phyloP scores from a whole-genome alignment of 2,329 filamentous ascomycete genomes.

The Alternaria longipes region DNA sequence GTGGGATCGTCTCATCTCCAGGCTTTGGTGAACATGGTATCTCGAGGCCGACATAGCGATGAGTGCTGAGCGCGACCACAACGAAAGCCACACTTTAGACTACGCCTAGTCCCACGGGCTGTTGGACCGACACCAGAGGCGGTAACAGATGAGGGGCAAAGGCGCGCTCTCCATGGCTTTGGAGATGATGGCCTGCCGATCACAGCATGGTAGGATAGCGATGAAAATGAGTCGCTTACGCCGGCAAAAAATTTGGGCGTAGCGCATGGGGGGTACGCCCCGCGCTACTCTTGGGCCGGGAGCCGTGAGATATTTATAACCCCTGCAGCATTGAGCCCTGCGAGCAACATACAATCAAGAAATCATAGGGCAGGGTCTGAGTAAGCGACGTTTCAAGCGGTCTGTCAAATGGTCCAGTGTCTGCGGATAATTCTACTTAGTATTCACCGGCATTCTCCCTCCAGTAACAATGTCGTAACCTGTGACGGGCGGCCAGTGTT shows the following conservation, averaged over 20 bases:
- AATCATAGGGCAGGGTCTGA: conserved; percentile 8
- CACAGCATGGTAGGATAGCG: conserved; percentile 28
- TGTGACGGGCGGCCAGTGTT: conserved; percentile 5
- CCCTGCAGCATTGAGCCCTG: conserved; percentile 7
- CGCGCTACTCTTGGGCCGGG: conserved; percentile 21
- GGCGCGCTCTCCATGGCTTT: conserved; percentile 33
- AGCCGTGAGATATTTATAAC: conserved; percentile 17
- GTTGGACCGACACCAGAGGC: conserved; percentile 45
- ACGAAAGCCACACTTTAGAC: conserved; percentile 17
- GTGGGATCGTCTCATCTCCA: conserved; percentile 18
- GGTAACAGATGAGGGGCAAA: conserved; percentile 33
- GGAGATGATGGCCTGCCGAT: conserved; percentile 39
- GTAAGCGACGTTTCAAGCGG: conserved; percentile 18
- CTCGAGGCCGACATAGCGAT: not conserved
- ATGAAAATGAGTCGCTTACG: conserved; percentile 27
- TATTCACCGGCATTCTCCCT: conserved; percentile 1
- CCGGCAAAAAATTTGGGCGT: conserved; percentile 20
- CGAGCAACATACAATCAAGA: conserved; percentile 7
- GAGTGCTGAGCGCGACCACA: conserved; percentile 7
- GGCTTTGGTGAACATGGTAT: not conserved
- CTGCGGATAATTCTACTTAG: conserved; percentile 5
- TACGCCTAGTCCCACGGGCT: conserved; percentile 11
- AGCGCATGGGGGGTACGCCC: conserved; percentile 15
- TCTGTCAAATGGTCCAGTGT: conserved; percentile 2
- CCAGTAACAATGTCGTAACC: conserved; percentile 7